Percentiles rank a stretch among this genome's conserved stretches.
Evolutionary conservation across 1,284 basidiomycete species (phyloP).

Genomic region (Trichosporon inkin): DNA sequence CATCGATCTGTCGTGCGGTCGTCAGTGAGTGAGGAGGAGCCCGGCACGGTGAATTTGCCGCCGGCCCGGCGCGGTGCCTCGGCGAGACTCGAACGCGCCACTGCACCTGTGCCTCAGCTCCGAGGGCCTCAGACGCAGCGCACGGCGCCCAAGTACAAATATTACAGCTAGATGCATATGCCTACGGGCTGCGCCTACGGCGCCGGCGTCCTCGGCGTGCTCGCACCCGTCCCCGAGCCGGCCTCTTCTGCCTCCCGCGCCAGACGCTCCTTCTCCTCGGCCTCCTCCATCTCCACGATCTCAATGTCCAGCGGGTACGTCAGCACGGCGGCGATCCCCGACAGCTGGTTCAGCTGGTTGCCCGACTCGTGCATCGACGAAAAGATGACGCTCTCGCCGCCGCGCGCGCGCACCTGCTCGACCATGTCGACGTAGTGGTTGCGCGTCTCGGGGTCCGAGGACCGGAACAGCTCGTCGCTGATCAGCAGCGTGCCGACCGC

Average conservation of each 20-base stretch:
- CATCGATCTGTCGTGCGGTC: too few relatives aligned
- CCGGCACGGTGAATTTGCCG: neutral
- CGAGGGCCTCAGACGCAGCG: neutral
- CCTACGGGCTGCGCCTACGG: neutral
- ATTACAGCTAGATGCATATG: too few relatives aligned
- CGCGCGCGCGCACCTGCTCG: slow-evolving; percentile 80
- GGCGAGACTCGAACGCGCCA: neutral
- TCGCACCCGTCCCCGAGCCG: neutral
- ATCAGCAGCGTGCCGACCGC: slow-evolving; percentile 93
- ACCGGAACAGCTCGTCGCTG: slow-evolving; percentile 87
- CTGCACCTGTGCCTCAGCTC: too few relatives aligned
- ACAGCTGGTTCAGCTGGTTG: slow-evolving; percentile 86
- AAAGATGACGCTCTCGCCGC: slow-evolving; percentile 92
- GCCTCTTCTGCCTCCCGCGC: slow-evolving; percentile 32
- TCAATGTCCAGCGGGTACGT: slow-evolving; percentile 96
- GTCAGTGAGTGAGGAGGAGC: too few relatives aligned
- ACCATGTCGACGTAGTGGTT: slow-evolving; percentile 85
- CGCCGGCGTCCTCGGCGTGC: slow-evolving; percentile 9
- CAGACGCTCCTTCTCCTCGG: slow-evolving; percentile 59
- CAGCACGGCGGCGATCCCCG: slow-evolving; percentile 91
- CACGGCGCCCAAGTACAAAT: neutral
- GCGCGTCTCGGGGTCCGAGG: slow-evolving; percentile 68
- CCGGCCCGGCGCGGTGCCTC: neutral
- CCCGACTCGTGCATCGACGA: slow-evolving; percentile 99
- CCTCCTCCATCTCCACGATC: slow-evolving; percentile 85